Percentiles rank a stretch among this genome's conserved stretches.
Evolutionary conservation across 192 early-diverging fungal species (phyloP).

Genomic region (Spizellomyces sp.): DNA sequence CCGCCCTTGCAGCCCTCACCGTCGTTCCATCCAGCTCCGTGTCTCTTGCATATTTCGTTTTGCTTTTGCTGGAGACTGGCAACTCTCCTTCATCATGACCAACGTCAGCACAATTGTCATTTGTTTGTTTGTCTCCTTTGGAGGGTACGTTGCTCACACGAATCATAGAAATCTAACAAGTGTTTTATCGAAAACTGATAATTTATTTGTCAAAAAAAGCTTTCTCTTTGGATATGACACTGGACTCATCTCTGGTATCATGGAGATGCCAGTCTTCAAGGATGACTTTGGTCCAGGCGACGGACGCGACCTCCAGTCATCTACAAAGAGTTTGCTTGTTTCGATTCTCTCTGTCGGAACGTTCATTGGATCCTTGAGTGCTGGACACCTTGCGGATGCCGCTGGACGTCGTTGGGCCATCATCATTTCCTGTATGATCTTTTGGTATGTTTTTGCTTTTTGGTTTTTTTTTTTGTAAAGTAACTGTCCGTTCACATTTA

Average conservation of each 20-base stretch:
- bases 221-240: slow-evolving; percentile 79
- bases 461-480: neutral
- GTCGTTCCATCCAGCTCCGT: too few species aligned
- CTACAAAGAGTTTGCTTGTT: slow-evolving; percentile 35
- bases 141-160: neutral
- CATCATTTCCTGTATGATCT: slow-evolving; percentile 53
- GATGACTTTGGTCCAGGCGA: slow-evolving; percentile 36
- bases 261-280: slow-evolving; percentile 55
- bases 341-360: slow-evolving; percentile 72
- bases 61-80: too few species aligned
- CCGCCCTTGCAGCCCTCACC: too few species aligned
- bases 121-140: slow-evolving; percentile 32
- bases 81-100: slow-evolving; percentile 1
- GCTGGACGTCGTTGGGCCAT: slow-evolving; percentile 73
- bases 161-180: neutral
- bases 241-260: slow-evolving; percentile 70
- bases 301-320: neutral
- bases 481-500: neutral
- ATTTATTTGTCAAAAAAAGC: slow-evolving; percentile 31
- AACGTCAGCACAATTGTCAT: slow-evolving; percentile 22
- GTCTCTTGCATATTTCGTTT: too few species aligned
- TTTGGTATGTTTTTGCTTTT: slow-evolving; percentile 12
- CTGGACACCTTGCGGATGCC: slow-evolving; percentile 69
- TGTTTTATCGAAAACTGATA: neutral
- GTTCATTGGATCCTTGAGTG: slow-evolving; percentile 70